These are phyloP conservation scores for Epichloe uncinata DNA, from an alignment of 2,329 filamentous ascomycete species.

Conservation along the genomic window DNA sequence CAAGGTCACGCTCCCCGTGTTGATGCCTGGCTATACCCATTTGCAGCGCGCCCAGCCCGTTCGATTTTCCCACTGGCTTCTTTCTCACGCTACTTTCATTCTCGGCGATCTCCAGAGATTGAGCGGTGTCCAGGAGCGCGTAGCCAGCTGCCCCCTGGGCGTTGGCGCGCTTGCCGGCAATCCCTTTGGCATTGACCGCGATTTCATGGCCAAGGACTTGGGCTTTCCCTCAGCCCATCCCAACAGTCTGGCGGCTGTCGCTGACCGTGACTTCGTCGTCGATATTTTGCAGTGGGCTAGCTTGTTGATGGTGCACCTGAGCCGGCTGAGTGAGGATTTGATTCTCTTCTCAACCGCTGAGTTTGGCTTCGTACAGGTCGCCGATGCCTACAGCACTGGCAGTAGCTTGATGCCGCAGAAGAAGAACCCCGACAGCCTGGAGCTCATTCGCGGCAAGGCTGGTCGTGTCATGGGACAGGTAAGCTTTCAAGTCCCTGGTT, in stretches of 20 bases:
- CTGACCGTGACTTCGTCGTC: slow-evolving; percentile 59
- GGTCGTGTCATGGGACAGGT: slow-evolving; percentile 13
- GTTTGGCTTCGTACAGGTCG: slow-evolving; percentile 1
- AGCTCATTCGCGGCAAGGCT: slow-evolving; percentile 16
- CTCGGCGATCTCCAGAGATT: slow-evolving; percentile 15
- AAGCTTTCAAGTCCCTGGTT: neutral
- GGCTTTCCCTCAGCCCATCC: slow-evolving; percentile 55
- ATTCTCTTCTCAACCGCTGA: slow-evolving; percentile 1
- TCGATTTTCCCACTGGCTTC: slow-evolving; percentile 11
- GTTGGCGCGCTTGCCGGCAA: slow-evolving; percentile 16
- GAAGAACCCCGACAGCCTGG: slow-evolving; percentile 12
- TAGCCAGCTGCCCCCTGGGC: slow-evolving; percentile 16
- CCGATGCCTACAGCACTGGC: slow-evolving; percentile 1
- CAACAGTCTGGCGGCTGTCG: slow-evolving; percentile 59
- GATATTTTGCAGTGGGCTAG: slow-evolving; percentile 39
- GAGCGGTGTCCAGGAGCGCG: slow-evolving; percentile 11
- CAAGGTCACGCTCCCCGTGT: slow-evolving; percentile 1
- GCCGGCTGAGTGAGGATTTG: neutral
- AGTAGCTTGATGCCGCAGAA: slow-evolving; percentile 2
- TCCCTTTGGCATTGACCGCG: slow-evolving; percentile 17
- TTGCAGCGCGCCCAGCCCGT: slow-evolving; percentile 15
- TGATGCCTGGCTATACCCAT: slow-evolving; percentile 18
- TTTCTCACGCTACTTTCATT: slow-evolving; percentile 13
- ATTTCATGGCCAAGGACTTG: slow-evolving; percentile 41
- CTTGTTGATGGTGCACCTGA: slow-evolving; percentile 9